Percentiles rank a stretch among this genome's conserved stretches.
Evolutionary conservation across 1,284 basidiomycete species (phyloP).

Genomic region (Pseudozyma tsukubaensis): DNA sequence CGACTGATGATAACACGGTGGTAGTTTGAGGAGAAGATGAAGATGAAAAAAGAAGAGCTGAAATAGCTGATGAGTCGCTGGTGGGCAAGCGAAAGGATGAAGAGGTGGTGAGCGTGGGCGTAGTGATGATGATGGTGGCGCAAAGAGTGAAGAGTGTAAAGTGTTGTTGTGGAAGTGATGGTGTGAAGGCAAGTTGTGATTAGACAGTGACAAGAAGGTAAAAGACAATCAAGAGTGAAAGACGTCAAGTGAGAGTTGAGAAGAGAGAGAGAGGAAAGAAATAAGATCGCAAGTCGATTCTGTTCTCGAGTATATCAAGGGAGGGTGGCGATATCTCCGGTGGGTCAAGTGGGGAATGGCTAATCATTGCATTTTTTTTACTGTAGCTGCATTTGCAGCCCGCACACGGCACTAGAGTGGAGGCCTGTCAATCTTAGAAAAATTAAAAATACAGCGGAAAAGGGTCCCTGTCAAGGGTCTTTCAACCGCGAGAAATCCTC

Average conservation of each 20-base stretch:
- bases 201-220: slow-evolving; percentile 1
- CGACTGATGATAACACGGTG: slow-evolving; percentile 15
- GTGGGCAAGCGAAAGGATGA: slow-evolving; percentile 2
- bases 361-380: too few relatives aligned
- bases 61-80: background rate
- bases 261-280: background rate
- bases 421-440: background rate
- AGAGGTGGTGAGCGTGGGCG: slow-evolving; percentile 13
- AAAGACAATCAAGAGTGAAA: background rate
- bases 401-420: background rate
- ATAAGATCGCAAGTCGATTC: slow-evolving; percentile 2
- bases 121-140: slow-evolving; percentile 8
- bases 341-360: background rate
- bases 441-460: background rate
- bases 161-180: slow-evolving; percentile 9
- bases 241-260: background rate
- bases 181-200: slow-evolving; percentile 2
- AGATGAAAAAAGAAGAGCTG: slow-evolving; percentile 1
- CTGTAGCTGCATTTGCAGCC: too few relatives aligned
- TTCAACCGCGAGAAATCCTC: too few relatives aligned
- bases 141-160: background rate
- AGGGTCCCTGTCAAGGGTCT: too few relatives aligned
- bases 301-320: slow-evolving; percentile 9
- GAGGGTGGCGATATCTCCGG: slow-evolving; percentile 12
- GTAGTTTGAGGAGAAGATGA: slow-evolving; percentile 4